Conservation (phyloP, 805 yeast species). For the Clavispora fructus region DNA sequence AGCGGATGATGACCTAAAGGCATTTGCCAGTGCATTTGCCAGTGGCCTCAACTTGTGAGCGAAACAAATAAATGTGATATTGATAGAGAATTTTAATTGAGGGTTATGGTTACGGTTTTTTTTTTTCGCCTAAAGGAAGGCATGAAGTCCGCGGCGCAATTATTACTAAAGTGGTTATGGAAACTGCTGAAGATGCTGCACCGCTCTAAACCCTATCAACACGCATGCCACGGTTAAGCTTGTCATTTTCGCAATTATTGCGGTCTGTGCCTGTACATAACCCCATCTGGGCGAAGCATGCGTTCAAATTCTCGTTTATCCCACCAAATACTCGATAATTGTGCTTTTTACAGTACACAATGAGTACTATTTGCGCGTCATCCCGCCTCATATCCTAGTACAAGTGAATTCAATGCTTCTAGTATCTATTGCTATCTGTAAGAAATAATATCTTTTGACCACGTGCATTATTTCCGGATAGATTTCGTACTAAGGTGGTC, state of each 20-base stretch:
- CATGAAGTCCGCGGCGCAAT: too few relatives aligned
- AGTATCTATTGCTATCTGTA: too few relatives aligned
- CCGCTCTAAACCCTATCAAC: background rate
- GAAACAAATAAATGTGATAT: too few relatives aligned
- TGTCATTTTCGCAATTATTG: background rate
- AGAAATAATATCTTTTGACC: too few relatives aligned
- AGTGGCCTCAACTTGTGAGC: conserved; percentile 11
- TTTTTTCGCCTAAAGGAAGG: too few relatives aligned
- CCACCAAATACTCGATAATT: background rate
- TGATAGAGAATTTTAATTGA: too few relatives aligned
- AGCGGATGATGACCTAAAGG: background rate
- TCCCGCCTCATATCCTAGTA: background rate
- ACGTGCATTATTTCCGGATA: too few relatives aligned
- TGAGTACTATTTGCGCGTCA: background rate
- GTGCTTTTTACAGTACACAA: background rate
- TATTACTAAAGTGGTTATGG: too few relatives aligned
- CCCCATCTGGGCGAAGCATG: background rate
- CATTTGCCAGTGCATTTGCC: conserved; percentile 13
- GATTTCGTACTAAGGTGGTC: too few relatives aligned
- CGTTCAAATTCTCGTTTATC: background rate
- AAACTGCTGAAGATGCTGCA: background rate
- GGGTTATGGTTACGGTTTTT: too few relatives aligned
- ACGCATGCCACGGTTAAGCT: background rate
- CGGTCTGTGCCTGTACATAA: background rate
- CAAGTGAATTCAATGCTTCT: background rate